Conservation (phyloP, 2,329 filamentous ascomycete species). For the Ilyonectria mors-panacis region DNA sequence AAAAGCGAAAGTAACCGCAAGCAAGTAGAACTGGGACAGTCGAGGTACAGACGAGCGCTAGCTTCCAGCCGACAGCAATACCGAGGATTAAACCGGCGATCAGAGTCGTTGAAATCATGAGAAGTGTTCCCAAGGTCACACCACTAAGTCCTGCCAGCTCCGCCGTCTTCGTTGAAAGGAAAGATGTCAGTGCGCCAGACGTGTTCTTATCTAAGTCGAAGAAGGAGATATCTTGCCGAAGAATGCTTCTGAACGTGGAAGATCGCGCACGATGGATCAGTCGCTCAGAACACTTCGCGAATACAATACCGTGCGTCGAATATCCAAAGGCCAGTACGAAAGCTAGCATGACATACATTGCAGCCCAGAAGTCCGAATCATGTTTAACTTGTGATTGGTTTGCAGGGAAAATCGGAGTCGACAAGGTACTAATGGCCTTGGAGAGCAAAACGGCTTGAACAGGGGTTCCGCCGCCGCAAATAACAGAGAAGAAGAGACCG, state of each 20-base stretch:
- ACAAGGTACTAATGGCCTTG: constrained; percentile 36
- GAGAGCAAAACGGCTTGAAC: constrained; percentile 49
- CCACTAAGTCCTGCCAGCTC: constrained; percentile 31
- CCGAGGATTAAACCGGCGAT: constrained; percentile 21
- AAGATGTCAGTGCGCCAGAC: constrained; percentile 42
- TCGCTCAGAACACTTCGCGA: constrained; percentile 42
- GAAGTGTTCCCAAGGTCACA: constrained; percentile 26
- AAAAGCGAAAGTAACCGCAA: constrained; percentile 56
- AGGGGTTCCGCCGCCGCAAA: constrained; percentile 47
- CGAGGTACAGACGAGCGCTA: constrained; percentile 59
- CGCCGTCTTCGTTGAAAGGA: constrained; percentile 35
- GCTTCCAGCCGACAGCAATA: constrained; percentile 59
- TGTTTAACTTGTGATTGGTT: constrained; percentile 17
- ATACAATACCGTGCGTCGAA: constrained; percentile 25
- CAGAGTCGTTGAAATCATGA: constrained; percentile 20
- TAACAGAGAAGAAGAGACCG: constrained; percentile 29
- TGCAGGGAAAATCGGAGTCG: constrained; percentile 33
- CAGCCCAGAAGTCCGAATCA: constrained; percentile 60
- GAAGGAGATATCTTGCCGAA: constrained; percentile 58
- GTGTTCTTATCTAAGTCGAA: constrained; percentile 45
- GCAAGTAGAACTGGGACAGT: constrained; percentile 57
- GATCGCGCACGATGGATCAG: constrained; percentile 26
- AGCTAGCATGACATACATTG: constrained; percentile 65
- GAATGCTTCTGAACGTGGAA: constrained; percentile 20
- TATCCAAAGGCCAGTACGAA: constrained; percentile 55